Evolutionary conservation across 2,329 filamentous ascomycete genomes (phyloP).

Genomic region (Lasiodiplodia citricola): DNA sequence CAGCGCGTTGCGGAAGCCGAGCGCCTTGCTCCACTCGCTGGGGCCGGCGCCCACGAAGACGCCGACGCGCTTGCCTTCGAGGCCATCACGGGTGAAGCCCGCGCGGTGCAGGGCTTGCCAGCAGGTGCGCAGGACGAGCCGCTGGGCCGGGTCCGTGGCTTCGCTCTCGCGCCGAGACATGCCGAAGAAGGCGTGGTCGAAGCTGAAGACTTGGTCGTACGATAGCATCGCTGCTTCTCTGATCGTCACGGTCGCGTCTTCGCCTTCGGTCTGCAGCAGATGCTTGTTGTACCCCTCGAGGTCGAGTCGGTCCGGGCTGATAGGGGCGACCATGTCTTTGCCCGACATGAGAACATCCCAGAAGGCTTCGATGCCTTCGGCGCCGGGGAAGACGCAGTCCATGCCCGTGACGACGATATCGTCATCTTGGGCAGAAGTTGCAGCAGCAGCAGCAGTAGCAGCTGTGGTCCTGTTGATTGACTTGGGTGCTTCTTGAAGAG

Average conservation of each 20-base stretch:
- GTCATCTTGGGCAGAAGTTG: not conserved
- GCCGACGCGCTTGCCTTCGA: slow-evolving; percentile 30
- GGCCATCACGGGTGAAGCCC: slow-evolving; percentile 24
- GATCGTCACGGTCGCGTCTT: not conserved
- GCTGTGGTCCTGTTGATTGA: no score
- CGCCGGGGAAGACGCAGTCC: not conserved
- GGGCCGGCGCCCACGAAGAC: slow-evolving; percentile 33
- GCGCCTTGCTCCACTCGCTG: not conserved
- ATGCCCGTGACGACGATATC: not conserved
- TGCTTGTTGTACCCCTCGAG: not conserved
- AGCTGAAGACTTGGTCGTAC: not conserved
- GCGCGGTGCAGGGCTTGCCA: not conserved
- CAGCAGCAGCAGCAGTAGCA: no score
- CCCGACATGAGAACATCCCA: not conserved
- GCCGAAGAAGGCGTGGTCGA: not conserved
- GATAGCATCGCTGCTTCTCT: not conserved
- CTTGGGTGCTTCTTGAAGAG: no score
- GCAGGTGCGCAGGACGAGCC: not conserved
- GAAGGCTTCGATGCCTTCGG: not conserved
- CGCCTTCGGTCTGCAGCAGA: not conserved
- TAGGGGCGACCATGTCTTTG: not conserved
- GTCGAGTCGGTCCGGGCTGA: not conserved
- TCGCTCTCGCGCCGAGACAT: not conserved
- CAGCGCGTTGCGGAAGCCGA: not conserved
- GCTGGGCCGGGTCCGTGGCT: not conserved